A percentile compares a stretch with the other conserved stretches of the same genome.
Conservation (phyloP, 352 stramenopile species). For the Vaucheria bursata region DNA sequence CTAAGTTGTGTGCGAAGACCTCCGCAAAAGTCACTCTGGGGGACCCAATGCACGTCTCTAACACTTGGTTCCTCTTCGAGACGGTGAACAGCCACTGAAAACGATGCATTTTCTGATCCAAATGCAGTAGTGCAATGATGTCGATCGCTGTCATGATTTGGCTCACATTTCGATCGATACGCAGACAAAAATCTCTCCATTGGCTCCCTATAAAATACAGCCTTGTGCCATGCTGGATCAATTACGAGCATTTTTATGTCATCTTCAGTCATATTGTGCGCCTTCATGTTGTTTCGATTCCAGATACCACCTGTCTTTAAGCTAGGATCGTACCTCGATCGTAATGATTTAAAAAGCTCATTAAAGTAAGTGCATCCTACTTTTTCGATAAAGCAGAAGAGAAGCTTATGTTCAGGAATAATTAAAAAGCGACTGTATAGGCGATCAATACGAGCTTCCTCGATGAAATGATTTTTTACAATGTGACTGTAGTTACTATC, state of each 20-base stretch:
- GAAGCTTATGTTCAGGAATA: conserved; percentile 15
- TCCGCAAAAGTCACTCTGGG: conserved; percentile 10
- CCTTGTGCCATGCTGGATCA: conserved; percentile 16
- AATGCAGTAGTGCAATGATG: not conserved
- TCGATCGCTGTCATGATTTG: not conserved
- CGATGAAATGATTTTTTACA: too few relatives aligned
- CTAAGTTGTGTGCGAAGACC: not conserved
- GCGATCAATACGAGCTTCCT: too few relatives aligned
- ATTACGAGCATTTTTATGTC: not conserved
- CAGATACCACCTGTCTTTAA: not conserved
- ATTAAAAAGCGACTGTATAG: not conserved
- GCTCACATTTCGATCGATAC: conserved; percentile 10
- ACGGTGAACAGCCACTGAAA: not conserved
- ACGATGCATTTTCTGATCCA: not conserved
- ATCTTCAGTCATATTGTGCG: not conserved
- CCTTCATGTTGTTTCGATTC: not conserved
- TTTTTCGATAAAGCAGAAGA: conserved; percentile 19
- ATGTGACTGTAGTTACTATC: too few relatives aligned
- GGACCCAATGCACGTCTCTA: not conserved
- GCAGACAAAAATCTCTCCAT: conserved; percentile 14
- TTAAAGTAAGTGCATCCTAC: not conserved
- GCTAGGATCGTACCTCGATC: not conserved
- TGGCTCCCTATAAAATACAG: conserved; percentile 14
- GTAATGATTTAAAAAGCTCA: not conserved
- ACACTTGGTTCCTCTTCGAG: not conserved